Conservation (phyloP, 2,329 filamentous ascomycete species). For the Coniella lustricola region DNA sequence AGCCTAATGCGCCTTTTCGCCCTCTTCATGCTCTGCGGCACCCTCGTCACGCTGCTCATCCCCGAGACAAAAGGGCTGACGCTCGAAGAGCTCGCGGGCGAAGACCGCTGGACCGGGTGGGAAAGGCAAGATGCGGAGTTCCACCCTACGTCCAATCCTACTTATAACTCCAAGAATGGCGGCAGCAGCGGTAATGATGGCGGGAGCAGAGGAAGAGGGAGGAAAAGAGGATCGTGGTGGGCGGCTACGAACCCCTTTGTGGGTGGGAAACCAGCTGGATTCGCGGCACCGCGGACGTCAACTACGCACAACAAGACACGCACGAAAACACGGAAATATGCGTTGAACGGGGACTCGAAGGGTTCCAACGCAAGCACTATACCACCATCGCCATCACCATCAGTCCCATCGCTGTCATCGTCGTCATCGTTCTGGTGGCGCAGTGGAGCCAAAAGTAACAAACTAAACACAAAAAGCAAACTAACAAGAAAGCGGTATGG, state of each 20-base stretch:
- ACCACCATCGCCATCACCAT: too few species aligned
- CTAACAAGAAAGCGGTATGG: too few species aligned
- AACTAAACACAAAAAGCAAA: too few species aligned
- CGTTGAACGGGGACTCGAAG: too few species aligned
- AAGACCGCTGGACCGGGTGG: constrained; percentile 47
- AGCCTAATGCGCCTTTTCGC: constrained; percentile 73
- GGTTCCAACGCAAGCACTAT: too few species aligned
- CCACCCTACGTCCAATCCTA: too few species aligned
- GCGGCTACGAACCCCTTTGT: constrained; percentile 38
- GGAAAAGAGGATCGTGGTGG: constrained; percentile 6
- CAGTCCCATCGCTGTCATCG: too few species aligned
- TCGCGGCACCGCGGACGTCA: constrained; percentile 34
- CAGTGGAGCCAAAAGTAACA: too few species aligned
- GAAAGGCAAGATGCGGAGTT: too few species aligned
- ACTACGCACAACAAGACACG: constrained; percentile 21
- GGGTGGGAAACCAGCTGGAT: constrained; percentile 46
- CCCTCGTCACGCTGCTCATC: constrained; percentile 62
- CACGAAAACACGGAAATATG: too few species aligned
- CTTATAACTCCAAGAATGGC: constrained; percentile 45
- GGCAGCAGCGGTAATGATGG: constrained; percentile 27
- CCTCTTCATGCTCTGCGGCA: constrained; percentile 71
- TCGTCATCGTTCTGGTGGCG: too few species aligned
- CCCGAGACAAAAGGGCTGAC: constrained; percentile 71
- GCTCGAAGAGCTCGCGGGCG: constrained; percentile 63
- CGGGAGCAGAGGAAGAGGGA: constrained; percentile 14